These are phyloP conservation scores for Citrus trifoliata DNA, from an alignment of 345 rosid species.

Conservation along the genomic window DNA sequence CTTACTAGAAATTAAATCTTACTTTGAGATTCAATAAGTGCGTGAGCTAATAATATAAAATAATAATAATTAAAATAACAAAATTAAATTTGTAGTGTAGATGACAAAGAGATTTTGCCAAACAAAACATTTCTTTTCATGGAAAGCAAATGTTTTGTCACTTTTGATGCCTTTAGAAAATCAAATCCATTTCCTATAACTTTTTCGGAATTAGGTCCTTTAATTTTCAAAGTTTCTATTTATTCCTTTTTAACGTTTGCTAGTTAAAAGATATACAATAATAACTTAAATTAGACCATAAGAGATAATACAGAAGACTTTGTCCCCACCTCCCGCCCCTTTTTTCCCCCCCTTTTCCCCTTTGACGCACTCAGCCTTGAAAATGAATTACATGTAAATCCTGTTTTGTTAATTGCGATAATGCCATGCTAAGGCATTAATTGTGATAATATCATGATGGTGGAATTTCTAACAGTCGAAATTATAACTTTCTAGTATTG, in stretches of 20 bases:
- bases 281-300: neutral
- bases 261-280: neutral
- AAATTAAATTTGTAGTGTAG: neutral
- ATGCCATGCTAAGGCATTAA: too few relatives aligned
- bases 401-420: too few relatives aligned
- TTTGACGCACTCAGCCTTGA: too few relatives aligned
- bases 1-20: accelerated
- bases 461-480: too few relatives aligned
- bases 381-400: too few relatives aligned
- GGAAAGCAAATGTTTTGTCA: constrained; percentile 6
- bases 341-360: neutral
- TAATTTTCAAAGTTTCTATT: neutral
- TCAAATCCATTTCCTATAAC: neutral
- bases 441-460: too few relatives aligned
- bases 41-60: too few relatives aligned
- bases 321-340: too few relatives aligned
- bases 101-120: neutral
- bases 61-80: too few relatives aligned
- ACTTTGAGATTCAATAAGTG: too few relatives aligned
- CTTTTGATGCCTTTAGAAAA: neutral
- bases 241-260: neutral
- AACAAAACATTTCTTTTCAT: constrained; percentile 10
- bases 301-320: neutral
- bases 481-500: too few relatives aligned
- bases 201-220: neutral